Evolutionary conservation across 2,329 filamentous ascomycete genomes (phyloP), one percentile per base, ranked within the genome.

Genomic region (Fusarium tricinctum): DNA sequence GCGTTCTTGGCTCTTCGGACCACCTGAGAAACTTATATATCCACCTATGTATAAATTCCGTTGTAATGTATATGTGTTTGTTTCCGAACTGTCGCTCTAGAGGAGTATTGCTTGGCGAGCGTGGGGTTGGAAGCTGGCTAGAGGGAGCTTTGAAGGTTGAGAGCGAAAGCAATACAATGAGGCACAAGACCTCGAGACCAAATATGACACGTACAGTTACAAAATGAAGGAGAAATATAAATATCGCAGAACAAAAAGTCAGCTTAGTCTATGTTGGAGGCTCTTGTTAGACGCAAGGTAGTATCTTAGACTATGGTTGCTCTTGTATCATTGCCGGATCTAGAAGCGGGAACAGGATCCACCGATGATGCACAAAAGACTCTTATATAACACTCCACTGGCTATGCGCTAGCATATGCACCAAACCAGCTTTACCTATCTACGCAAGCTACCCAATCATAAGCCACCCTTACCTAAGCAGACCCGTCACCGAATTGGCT

Each of bases 401-500:
- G 2, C 8, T 69, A 66, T 9, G 6, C n/a, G n/a, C 47, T 60
- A 64, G 19, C 14, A 0, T 12, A 57, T 58, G 46, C 22, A 45
- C 6, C 13, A 52, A 55, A 48, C 6, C 28, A 5, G 19, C 2
- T 6, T 14, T 50, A 43, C 1, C 13, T 15, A 6, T 7, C 38
- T 64, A 42, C 1, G 5, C n/a, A 0, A 0, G 1, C 0, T 3
- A 22, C 3, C 72, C 72, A 74, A 74, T 74, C 55, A 74, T 14
- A 33, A 19, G 7, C 22, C 8, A 2, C 1, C 23, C 44, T 74
- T 74, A 74, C 70, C 55, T 74, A 74, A 74, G 66, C 72, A 74
- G 12, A 12, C 14, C 38, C 35, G 40, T 59, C 53, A 47, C 54
- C 57, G 58, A 59, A 62, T 68, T 69, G 66, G 70, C 59, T 68